These are phyloP conservation scores for Aspergillus sojae DNA, from an alignment of 2,329 filamentous ascomycete genomes.

Conservation along the genomic window DNA sequence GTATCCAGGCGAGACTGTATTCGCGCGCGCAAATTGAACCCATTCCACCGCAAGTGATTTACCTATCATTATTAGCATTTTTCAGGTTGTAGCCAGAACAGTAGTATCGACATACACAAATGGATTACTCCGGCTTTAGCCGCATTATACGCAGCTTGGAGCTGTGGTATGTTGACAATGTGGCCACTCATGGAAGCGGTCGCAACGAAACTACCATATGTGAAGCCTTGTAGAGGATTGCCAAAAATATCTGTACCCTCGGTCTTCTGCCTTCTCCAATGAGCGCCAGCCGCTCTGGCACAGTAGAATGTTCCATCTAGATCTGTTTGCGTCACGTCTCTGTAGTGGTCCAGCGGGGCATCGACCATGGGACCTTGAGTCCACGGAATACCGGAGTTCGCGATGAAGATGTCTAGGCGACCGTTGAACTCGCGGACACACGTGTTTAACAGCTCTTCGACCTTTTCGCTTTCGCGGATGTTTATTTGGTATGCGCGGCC, in stretches of 20 bases:
- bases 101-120: slow-evolving; percentile 27
- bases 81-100: rapidly evolving
- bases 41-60: slow-evolving; percentile 57
- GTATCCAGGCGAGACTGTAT: slow-evolving; percentile 53
- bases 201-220: slow-evolving; percentile 20
- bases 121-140: slow-evolving; percentile 59
- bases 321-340: background rate
- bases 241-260: slow-evolving; percentile 56
- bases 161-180: slow-evolving; percentile 61
- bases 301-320: slow-evolving; percentile 68
- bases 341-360: background rate
- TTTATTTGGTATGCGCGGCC: slow-evolving; percentile 1
- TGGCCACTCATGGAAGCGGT: slow-evolving; percentile 73
- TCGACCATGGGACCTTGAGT: background rate
- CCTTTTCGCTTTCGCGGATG: background rate
- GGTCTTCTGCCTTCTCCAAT: background rate
- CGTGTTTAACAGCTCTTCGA: background rate
- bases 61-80: slow-evolving; percentile 23
- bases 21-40: slow-evolving; percentile 56
- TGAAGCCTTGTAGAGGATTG: slow-evolving; percentile 53
- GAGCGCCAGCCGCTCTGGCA: slow-evolving; percentile 62
- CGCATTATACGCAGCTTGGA: slow-evolving; percentile 55
- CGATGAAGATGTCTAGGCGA: background rate
- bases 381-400: background rate
- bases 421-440: background rate